Conservation (phyloP, 2,329 filamentous ascomycete genomes). For the Colletotrichum kahawae region DNA sequence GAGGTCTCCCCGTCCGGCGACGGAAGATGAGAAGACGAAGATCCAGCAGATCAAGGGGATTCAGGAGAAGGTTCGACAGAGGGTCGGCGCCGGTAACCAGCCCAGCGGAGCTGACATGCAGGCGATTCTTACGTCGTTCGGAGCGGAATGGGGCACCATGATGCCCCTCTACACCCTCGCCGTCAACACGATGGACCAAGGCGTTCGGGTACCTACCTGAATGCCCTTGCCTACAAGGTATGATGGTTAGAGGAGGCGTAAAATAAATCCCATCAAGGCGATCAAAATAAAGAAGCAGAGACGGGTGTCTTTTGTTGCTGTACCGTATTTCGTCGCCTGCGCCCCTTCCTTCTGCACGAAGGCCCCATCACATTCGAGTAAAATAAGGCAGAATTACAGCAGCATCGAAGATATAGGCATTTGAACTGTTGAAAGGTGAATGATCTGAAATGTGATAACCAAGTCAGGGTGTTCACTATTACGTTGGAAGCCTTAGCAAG, state of each 20-base stretch:
- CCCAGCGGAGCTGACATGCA: neutral
- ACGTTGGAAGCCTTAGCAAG: neutral
- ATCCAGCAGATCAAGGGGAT: neutral
- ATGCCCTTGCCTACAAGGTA: neutral
- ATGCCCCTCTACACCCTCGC: neutral
- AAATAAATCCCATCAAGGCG: fast-evolving
- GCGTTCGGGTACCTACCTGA: neutral
- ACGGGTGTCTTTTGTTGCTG: neutral
- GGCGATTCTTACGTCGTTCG: neutral
- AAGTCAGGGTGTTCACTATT: neutral
- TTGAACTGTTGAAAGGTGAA: too few species aligned
- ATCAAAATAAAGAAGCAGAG: neutral
- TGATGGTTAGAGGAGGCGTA: neutral
- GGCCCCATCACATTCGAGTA: neutral
- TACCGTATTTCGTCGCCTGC: neutral
- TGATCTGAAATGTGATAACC: fast-evolving
- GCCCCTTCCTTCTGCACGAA: fast-evolving
- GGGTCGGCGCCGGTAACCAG: neutral
- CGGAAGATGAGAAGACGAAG: neutral
- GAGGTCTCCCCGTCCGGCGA: neutral
- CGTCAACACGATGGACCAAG: constrained; percentile 3
- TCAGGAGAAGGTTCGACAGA: neutral
- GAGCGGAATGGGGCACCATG: neutral
- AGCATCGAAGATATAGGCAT: too few species aligned
- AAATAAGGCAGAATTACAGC: too few species aligned